Evolutionary conservation across 2,329 filamentous ascomycete genomes (phyloP), one percentile per base, ranked within the genome.

Genomic region (Hypoxylon sp.): DNA sequence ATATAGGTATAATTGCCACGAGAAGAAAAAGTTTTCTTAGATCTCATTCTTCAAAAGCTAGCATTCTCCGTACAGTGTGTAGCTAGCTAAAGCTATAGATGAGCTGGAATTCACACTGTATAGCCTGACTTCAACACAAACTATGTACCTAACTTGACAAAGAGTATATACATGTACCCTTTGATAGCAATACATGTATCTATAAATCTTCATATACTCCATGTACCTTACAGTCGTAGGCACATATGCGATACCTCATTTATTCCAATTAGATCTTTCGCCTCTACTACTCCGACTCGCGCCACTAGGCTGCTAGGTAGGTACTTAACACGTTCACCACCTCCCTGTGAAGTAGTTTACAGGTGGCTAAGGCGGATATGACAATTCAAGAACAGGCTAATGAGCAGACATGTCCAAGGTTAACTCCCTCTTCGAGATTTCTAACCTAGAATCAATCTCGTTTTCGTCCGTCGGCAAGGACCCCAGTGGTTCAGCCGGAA

Each of bases 1-100:
- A 70, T 65, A 57, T 29, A 29, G 4, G 4, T 29, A 29, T 60
- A 68, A 68, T 70, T 39, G 57, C 67, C 64, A 70, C 60, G 13
- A 64, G 29, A 58, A 63, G 51, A 51, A 65, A 61, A 64, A 58
- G 26, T 50, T 60, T 63, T 69, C 46, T 51, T 50, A 26, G 14
- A 22, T 54, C 22, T 53, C 29, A 22, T 42, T 33, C 26, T 48
- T 46, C 24, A 22, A 46, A 56, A 24, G 37, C 33, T 57, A 29
- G 14, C 10, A 48, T 50, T 48, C 61, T 42, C 53, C 53, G 65
- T 65, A 70, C 68, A 70, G 65, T 70, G 22, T 44, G 53, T 24
- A 3, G 26, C 14, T 5, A 0, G 24, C 1, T 17, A 14, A 33
- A 24, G 5, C 24, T 46, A 37, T 17, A 13, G 1, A 35, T 6